Base-by-base conservation (phyloP, 2,329 filamentous ascomycete genomes). In the Cladorrhinum sp. region DNA sequence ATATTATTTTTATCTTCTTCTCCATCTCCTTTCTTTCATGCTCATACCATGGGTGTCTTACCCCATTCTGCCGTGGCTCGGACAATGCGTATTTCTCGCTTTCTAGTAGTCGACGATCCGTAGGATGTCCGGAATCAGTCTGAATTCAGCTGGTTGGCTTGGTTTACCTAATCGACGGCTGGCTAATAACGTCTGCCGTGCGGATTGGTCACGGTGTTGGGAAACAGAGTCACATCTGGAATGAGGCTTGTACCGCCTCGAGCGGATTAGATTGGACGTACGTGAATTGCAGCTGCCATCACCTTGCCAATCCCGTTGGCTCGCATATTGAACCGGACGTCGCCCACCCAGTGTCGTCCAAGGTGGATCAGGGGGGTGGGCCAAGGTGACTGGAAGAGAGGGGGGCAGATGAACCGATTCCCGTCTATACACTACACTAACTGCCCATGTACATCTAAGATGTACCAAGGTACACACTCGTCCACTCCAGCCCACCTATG, bases 121-220 rank as follows among this genome's bases (percentile, higher is more conserved):
- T 49, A 24, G 36, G n/a, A 20, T 49, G 18, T 48, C 9, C 38
- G 53, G 18, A 49, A 56, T 29, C 48, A 23, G 38, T 56, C 38
- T 56, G 25, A 25, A 25, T 38, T 56, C 53, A 56, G 53, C 53
- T 56, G 22, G 22, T 13, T 27, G 49, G 22, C 49, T 50, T 48
- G 51, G 58, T 62, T 45, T 63, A 63, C 61, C 61, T 61, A 65
- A 66, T 65, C 60, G 60, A 57, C 59, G 52, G 63, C 49, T 59
- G 61, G 62, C 64, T 58, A 48, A 49, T 38, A 36, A 10, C 25
- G 36, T 45, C 36, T 49, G 36, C 36, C 25, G 41, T 55, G 38
- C 36, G 25, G 22, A 36, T 55, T 48, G 24, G 50, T 48, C 53
- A 48, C 24, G 36, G 20, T 55, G 53, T 23, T 45, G 41, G 20